Percentiles rank a stretch among this genome's conserved stretches.
Evolutionary conservation across 192 early-diverging fungal species (phyloP).

Genomic region (Diversispora epigaea): DNA sequence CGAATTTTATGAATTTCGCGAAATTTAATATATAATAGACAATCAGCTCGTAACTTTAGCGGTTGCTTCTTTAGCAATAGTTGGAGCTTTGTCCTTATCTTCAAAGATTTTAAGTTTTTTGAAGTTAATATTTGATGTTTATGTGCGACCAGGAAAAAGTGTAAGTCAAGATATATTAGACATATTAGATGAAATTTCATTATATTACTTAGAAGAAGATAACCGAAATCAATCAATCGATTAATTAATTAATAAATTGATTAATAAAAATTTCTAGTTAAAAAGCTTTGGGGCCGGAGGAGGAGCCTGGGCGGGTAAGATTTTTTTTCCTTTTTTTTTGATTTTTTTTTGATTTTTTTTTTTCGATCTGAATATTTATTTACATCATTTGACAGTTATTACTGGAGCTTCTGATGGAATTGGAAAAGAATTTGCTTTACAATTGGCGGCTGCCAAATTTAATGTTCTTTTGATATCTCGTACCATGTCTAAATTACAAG

Average conservation of each 20-base stretch:
- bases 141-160: slow-evolving; percentile 44
- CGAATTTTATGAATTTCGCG: neutral
- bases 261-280: slow-evolving; percentile 35
- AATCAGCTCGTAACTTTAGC: neutral
- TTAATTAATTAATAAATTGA: too few relatives aligned
- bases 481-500: slow-evolving; percentile 76
- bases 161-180: slow-evolving; percentile 30
- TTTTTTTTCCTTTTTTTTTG: neutral
- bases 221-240: too few relatives aligned
- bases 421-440: slow-evolving; percentile 90
- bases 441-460: slow-evolving; percentile 81
- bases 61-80: neutral
- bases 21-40: neutral
- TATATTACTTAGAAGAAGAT: too few relatives aligned
- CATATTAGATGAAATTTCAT: too few relatives aligned
- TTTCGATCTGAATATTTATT: neutral
- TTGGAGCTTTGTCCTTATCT: neutral
- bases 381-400: slow-evolving; percentile 57
- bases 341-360: neutral
- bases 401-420: slow-evolving; percentile 98
- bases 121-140: slow-evolving; percentile 46
- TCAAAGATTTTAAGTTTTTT: slow-evolving; percentile 37
- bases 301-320: slow-evolving; percentile 65
- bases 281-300: slow-evolving; percentile 55
- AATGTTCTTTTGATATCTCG: slow-evolving; percentile 86